A percentile compares a stretch with the other conserved stretches of the same genome.
phyloP scores from a whole-genome alignment of 2,329 filamentous ascomycete genomes.

The Aspergillus sp. region DNA sequence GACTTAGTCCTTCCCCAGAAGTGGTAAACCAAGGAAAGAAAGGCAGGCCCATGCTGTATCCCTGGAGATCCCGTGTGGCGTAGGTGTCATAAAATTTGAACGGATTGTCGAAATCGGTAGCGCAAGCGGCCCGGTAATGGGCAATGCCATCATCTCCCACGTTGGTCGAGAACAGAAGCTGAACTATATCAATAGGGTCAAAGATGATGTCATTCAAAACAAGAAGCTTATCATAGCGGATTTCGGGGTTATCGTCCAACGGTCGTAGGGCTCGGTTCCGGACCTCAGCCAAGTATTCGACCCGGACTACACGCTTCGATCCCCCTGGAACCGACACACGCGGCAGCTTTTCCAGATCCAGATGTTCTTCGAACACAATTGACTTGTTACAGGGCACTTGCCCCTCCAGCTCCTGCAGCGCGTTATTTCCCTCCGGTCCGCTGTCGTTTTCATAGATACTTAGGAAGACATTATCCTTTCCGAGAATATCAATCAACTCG shows the following conservation, averaged over 20 bases:
- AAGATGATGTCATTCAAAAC: constrained; percentile 69
- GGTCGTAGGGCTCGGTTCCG: constrained; percentile 69
- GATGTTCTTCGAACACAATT: constrained; percentile 60
- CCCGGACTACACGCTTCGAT: constrained; percentile 65
- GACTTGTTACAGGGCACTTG: constrained; percentile 50
- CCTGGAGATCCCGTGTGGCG: constrained; percentile 69
- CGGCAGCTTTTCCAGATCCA: constrained; percentile 58
- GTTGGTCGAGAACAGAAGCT: constrained; percentile 63
- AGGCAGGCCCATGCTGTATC: constrained; percentile 66
- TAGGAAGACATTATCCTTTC: constrained; percentile 66
- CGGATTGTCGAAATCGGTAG: constrained; percentile 71
- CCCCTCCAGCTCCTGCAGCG: constrained; percentile 55
- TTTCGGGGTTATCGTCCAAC: constrained; percentile 50
- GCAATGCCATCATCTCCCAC: constrained; percentile 51
- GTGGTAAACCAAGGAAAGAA: constrained; percentile 71
- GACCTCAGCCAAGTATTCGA: constrained; percentile 70
- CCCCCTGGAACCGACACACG: constrained; percentile 64
- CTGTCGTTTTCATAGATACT: constrained; percentile 74
- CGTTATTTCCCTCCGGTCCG: constrained; percentile 54
- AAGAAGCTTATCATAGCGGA: constrained; percentile 56
- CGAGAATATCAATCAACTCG: constrained; percentile 64
- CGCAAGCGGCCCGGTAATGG: constrained; percentile 69
- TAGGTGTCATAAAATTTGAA: constrained; percentile 78
- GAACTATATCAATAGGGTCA: constrained; percentile 57
- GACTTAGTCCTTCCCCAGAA: constrained; percentile 51